A percentile compares a stretch with the other conserved stretches of the same genome.
Evolutionary conservation across 2,329 filamentous ascomycete species (phyloP).

Genomic region (Claviceps citrina): DNA sequence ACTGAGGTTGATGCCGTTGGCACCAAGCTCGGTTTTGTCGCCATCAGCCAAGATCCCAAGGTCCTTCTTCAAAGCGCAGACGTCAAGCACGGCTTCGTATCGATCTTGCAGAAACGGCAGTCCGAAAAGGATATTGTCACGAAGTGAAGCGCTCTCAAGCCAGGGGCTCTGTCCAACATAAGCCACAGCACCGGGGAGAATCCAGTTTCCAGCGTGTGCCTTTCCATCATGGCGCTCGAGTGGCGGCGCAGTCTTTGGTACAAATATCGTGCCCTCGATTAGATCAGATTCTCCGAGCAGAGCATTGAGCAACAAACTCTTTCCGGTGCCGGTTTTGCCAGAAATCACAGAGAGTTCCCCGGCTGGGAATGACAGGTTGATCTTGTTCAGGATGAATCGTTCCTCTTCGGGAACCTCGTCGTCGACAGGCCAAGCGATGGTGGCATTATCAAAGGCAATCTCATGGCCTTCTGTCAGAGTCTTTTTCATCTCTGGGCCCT

Average conservation of each 20-base stretch:
- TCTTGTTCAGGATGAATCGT: constrained; percentile 47
- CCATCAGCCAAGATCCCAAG: constrained; percentile 62
- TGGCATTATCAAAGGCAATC: constrained; percentile 51
- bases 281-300: constrained; percentile 64
- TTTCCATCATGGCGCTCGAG: constrained; percentile 44
- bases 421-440: constrained; percentile 61
- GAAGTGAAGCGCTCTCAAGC: constrained; percentile 71
- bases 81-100: constrained; percentile 54
- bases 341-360: constrained; percentile 60
- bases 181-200: constrained; percentile 52
- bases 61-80: constrained; percentile 62
- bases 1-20: constrained; percentile 70
- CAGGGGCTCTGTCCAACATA: constrained; percentile 70
- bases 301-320: constrained; percentile 57
- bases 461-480: constrained; percentile 39
- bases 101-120: constrained; percentile 53
- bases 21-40: constrained; percentile 66
- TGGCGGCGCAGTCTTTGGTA: constrained; percentile 33
- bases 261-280: constrained; percentile 43
- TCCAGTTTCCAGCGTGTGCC: constrained; percentile 51
- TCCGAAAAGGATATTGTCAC: constrained; percentile 66
- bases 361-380: constrained; percentile 51
- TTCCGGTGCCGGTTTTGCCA: constrained; percentile 63
- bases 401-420: constrained; percentile 39
- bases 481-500: constrained; percentile 46